phyloP scores from a whole-genome alignment of 331 rosid species.

The Telfairia occidentalis region DNA sequence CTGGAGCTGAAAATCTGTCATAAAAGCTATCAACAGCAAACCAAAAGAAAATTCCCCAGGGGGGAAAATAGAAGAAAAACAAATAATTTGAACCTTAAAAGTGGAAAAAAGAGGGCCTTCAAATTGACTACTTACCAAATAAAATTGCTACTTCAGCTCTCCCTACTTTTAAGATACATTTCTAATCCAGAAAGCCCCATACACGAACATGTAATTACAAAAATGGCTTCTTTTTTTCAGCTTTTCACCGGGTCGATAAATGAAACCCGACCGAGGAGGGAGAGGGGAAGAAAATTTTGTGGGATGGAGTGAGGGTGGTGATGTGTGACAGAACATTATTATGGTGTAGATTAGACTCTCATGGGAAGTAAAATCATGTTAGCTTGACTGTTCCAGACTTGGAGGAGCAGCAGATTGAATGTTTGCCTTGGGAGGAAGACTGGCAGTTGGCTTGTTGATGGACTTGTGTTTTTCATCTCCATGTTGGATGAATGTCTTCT shows the following conservation, averaged over 20 bases:
- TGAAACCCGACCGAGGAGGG: slow-evolving; percentile 17
- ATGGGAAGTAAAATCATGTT: slow-evolving; percentile 26
- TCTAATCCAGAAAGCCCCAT: slow-evolving; percentile 34
- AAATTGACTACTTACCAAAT: slow-evolving; percentile 14
- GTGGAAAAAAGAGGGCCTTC: background rate
- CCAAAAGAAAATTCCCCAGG: background rate
- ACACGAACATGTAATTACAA: slow-evolving; percentile 53
- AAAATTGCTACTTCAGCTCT: slow-evolving; percentile 29
- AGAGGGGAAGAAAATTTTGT: background rate
- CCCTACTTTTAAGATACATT: slow-evolving; percentile 28
- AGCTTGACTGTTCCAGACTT: slow-evolving; percentile 78
- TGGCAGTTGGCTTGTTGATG: slow-evolving; percentile 49
- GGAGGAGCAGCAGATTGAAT: slow-evolving; percentile 45
- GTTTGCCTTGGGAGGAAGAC: slow-evolving; percentile 44
- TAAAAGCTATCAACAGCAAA: background rate
- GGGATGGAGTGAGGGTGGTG: background rate
- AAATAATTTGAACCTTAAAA: background rate
- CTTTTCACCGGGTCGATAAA: slow-evolving; percentile 23
- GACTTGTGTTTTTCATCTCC: slow-evolving; percentile 64
- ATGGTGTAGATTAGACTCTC: slow-evolving; percentile 20
- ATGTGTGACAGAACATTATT: slow-evolving; percentile 22
- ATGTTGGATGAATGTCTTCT: slow-evolving; percentile 38
- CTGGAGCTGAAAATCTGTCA: background rate
- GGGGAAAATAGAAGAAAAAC: background rate
- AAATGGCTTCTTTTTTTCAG: slow-evolving; percentile 28